Base-by-base conservation (phyloP, 805 yeast species). In the Geotrichum ghanense region DNA sequence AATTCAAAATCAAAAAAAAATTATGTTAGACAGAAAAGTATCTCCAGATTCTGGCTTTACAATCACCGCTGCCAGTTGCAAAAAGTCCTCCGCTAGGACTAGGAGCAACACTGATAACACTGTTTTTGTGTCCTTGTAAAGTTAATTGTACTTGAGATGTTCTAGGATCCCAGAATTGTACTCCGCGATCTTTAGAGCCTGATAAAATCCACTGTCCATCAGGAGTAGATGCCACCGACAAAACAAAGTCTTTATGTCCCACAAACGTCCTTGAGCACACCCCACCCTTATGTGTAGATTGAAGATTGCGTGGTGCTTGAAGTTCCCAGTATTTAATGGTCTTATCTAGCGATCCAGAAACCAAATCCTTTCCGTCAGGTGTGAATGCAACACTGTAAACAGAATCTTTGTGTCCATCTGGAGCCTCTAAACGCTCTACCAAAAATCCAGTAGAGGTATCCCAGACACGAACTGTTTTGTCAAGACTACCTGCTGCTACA, bases 31-130 rank as follows among this genome's bases (percentile, higher is more conserved):
- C 45, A n/a, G 50, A 48, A 41, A 43, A 56, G 50, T 61, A 87
- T 64, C 83, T 78, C 98, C 98, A 90, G 60, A 90, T 84, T 67
- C 96, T 79, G 37, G 97, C 97, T 63, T 89, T 85, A 67, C 95
- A 90, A 68, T 90, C 97, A 64, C 97, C 98, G 66, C 87, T 76
- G 48, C 97, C 97, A 12, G 97, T 89, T 47, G 97, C 97, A 71
- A 90, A 92, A 57, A 86, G 80, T 43, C 94, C 90, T 51, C 86
- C 81, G 51, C 79, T 79, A 55, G 88, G 87, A 21, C 92, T 80
- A 20, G 92, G 95, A 43, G 95, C 87, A 35, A 90, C 97, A 47
- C 90, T 81, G 56, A 90, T 90, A 43, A 92, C 97, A 7, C 95
- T 84, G 70, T 90, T 90, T 63, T 92, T 80, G 66, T 90, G 97